phyloP scores from a whole-genome alignment of 2,329 filamentous ascomycete species.

The Monilinia polystroma region DNA sequence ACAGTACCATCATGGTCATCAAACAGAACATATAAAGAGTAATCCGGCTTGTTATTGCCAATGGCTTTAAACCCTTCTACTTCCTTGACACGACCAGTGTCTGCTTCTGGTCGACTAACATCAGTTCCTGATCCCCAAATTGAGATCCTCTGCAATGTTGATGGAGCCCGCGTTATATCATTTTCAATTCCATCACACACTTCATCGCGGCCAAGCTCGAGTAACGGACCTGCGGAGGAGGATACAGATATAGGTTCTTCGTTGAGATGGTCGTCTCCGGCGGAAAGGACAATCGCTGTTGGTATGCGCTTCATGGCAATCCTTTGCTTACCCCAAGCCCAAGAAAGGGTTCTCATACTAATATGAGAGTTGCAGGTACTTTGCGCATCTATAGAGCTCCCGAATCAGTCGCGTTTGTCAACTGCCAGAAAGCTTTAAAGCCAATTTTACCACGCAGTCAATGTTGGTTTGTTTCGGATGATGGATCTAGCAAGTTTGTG shows the following conservation, averaged over 20 bases:
- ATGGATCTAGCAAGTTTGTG: slow-evolving; percentile 74
- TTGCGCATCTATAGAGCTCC: slow-evolving; percentile 84
- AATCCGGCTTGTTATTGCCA: slow-evolving; percentile 13
- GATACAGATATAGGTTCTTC: slow-evolving; percentile 56
- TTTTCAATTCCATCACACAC: slow-evolving; percentile 46
- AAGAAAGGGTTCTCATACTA: slow-evolving; percentile 14
- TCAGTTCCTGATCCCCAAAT: slow-evolving; percentile 36
- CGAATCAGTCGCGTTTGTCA: slow-evolving; percentile 83
- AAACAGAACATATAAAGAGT: background rate
- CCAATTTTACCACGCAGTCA: slow-evolving; percentile 88
- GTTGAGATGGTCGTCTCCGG: slow-evolving; percentile 70
- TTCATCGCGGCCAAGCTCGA: slow-evolving; percentile 30
- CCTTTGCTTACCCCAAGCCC: background rate
- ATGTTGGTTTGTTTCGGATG: slow-evolving; percentile 83
- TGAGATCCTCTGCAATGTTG: slow-evolving; percentile 39
- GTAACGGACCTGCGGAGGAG: slow-evolving; percentile 39
- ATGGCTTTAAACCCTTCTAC: slow-evolving; percentile 31
- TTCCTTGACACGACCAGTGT: slow-evolving; percentile 30
- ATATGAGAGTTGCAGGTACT: slow-evolving; percentile 52
- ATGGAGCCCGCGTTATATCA: slow-evolving; percentile 48
- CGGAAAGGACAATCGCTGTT: slow-evolving; percentile 78
- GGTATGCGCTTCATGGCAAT: slow-evolving; percentile 49
- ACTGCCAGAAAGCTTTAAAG: slow-evolving; percentile 78
- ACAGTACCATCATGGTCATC: slow-evolving; percentile 22
- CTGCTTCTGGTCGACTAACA: slow-evolving; percentile 24